A percentile compares a stretch with the other conserved stretches of the same genome.
These are phyloP conservation scores for Hyaloscypha variabilis DNA, from an alignment of 495 filamentous ascomycete species.

Conservation along the genomic window DNA sequence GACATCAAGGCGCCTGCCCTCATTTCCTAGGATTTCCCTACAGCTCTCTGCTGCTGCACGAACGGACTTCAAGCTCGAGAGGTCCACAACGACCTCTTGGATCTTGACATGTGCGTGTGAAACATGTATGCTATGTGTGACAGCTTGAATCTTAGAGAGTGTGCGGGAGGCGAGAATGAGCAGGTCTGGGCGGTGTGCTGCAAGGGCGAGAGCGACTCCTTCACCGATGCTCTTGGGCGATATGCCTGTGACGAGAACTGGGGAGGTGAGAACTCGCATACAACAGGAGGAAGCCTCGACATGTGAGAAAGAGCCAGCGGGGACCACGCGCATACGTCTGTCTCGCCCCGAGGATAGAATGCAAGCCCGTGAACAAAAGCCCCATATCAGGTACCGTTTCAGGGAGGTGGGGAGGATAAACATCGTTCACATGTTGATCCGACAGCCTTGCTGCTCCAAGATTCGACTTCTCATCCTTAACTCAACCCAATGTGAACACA, in stretches of 20 bases:
- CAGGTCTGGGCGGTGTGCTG: constrained; percentile 41
- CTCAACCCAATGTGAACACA: too few species aligned
- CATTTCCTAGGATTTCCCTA: constrained; percentile 17
- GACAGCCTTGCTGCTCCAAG: background rate
- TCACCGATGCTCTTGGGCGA: constrained; percentile 49
- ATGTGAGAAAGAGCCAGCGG: background rate
- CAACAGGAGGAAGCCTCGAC: background rate
- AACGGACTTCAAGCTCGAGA: constrained; percentile 16
- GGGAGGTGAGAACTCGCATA: background rate
- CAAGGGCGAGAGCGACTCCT: constrained; percentile 46
- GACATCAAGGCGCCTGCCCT: constrained; percentile 33
- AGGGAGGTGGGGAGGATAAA: too few species aligned
- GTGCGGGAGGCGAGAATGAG: constrained; percentile 49
- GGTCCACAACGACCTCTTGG: constrained; percentile 19
- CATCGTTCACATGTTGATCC: too few species aligned
- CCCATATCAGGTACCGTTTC: too few species aligned
- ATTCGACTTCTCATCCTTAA: background rate
- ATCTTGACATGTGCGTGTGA: background rate
- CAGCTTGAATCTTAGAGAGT: constrained; percentile 36
- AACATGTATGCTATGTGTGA: background rate
- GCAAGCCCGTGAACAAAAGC: too few species aligned
- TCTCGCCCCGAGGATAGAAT: too few species aligned
- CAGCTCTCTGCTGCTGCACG: constrained; percentile 36
- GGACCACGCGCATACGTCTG: too few species aligned
- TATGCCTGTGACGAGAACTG: constrained; percentile 48